These are phyloP conservation scores for Septoria linicola DNA, from an alignment of 2,329 filamentous ascomycete genomes.

Conservation along the genomic window DNA sequence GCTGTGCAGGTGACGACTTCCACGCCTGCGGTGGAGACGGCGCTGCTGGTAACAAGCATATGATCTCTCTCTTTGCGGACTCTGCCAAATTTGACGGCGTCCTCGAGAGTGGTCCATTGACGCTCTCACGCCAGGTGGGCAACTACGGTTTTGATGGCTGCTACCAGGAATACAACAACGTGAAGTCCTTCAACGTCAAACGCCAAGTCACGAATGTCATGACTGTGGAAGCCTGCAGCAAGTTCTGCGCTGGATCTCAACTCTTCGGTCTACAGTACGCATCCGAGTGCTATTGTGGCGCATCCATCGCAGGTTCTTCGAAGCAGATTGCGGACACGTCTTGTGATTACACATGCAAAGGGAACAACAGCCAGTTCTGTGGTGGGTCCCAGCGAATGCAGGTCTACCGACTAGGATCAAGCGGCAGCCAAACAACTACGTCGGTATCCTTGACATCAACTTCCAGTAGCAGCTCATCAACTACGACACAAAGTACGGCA, in stretches of 20 bases:
- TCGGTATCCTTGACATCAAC: background rate
- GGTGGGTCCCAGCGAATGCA: constrained; percentile 32
- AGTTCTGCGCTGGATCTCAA: constrained; percentile 32
- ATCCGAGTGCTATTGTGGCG: constrained; percentile 21
- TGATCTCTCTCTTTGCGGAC: constrained; percentile 23
- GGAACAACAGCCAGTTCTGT: constrained; percentile 34
- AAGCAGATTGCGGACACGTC: constrained; percentile 8
- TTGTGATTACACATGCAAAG: constrained; percentile 25
- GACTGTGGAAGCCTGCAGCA: constrained; percentile 41
- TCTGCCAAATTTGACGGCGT: constrained; percentile 30
- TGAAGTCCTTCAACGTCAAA: constrained; percentile 21
- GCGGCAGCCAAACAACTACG: constrained; percentile 1
- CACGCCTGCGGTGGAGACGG: constrained; percentile 34
- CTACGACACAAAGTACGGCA: constrained; percentile 18
- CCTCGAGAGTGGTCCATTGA: constrained; percentile 30
- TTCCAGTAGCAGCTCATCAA: constrained; percentile 9
- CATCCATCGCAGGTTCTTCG: constrained; percentile 1
- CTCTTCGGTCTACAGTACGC: constrained; percentile 41
- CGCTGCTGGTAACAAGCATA: background rate
- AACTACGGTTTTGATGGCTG: constrained; percentile 30
- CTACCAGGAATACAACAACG: constrained; percentile 7
- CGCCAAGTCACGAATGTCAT: constrained; percentile 29
- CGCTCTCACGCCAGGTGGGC: constrained; percentile 27
- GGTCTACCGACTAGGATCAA: constrained; percentile 18
- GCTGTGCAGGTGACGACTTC: constrained; percentile 31